Evolutionary conservation across 352 stramenopile species (phyloP).

Genomic region (Thalassiosira gravida): DNA sequence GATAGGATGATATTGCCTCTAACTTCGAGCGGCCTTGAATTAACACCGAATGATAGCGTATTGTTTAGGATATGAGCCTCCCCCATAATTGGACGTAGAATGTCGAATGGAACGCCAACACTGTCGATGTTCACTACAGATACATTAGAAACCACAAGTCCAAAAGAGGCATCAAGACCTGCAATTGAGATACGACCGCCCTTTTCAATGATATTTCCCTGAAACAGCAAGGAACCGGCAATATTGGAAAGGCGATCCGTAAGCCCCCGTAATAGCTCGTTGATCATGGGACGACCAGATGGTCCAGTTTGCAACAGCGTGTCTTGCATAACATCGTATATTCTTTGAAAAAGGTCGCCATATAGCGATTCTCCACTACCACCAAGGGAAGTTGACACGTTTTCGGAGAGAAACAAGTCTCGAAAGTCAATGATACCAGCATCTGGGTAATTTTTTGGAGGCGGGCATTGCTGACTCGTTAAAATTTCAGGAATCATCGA

Average conservation of each 20-base stretch:
- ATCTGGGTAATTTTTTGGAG: neutral
- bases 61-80: slow-evolving; percentile 40
- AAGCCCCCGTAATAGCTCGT: slow-evolving; percentile 33
- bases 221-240: slow-evolving; percentile 20
- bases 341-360: slow-evolving; percentile 39
- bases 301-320: slow-evolving; percentile 12
- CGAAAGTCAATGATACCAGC: slow-evolving; percentile 48
- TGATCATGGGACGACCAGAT: slow-evolving; percentile 43
- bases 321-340: slow-evolving; percentile 41
- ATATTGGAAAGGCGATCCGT: slow-evolving; percentile 44
- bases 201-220: slow-evolving; percentile 31
- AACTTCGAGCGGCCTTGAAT: slow-evolving; percentile 28
- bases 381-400: slow-evolving; percentile 4
- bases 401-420: slow-evolving; percentile 44
- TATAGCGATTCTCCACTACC: slow-evolving; percentile 35
- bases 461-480: neutral
- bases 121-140: slow-evolving; percentile 56
- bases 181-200: slow-evolving; percentile 33
- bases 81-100: slow-evolving; percentile 31
- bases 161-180: slow-evolving; percentile 28
- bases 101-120: slow-evolving; percentile 43
- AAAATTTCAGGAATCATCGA: slow-evolving; percentile 15
- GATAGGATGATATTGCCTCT: slow-evolving; percentile 24
- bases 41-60: slow-evolving; percentile 42
- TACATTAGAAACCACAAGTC: slow-evolving; percentile 46